These are phyloP conservation scores for Cokeromyces recurvatus DNA, from an alignment of 371 early-diverging fungal genomes.

Conservation along the genomic window DNA sequence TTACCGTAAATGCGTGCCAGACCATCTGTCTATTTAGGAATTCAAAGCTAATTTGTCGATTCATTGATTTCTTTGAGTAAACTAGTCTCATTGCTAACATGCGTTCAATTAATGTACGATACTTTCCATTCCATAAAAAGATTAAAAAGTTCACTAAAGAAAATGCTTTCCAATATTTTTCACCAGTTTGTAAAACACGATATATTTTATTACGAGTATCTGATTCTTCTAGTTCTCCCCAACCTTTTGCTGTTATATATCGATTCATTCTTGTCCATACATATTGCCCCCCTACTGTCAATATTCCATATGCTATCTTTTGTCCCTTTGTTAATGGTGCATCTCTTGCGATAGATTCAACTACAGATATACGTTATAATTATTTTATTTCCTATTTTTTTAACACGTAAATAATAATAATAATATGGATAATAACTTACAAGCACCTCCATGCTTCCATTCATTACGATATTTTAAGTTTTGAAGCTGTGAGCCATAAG, in stretches of 20 bases:
- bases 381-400: neutral
- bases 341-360: conserved; percentile 58
- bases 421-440: conserved; percentile 38
- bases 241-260: conserved; percentile 63
- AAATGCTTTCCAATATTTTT: conserved; percentile 60
- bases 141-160: conserved; percentile 77
- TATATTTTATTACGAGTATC: conserved; percentile 60
- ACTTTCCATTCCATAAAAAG: conserved; percentile 81
- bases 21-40: conserved; percentile 92
- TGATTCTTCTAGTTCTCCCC: conserved; percentile 72
- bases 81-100: conserved; percentile 79
- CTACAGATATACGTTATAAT: conserved; percentile 23
- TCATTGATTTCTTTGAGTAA: conserved; percentile 68
- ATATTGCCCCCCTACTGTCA: conserved; percentile 73
- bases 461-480: conserved; percentile 78
- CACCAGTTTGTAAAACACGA: conserved; percentile 57
- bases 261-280: conserved; percentile 62
- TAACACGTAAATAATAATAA: no score
- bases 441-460: conserved; percentile 50
- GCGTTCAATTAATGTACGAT: conserved; percentile 74
- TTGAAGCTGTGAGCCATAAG: conserved; percentile 66
- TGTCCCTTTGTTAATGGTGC: conserved; percentile 57
- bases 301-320: conserved; percentile 52
- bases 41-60: conserved; percentile 84
- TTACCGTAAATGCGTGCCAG: conserved; percentile 91